Conservation (phyloP, 2,329 filamentous ascomycete genomes). For the Penicillium sp. region DNA sequence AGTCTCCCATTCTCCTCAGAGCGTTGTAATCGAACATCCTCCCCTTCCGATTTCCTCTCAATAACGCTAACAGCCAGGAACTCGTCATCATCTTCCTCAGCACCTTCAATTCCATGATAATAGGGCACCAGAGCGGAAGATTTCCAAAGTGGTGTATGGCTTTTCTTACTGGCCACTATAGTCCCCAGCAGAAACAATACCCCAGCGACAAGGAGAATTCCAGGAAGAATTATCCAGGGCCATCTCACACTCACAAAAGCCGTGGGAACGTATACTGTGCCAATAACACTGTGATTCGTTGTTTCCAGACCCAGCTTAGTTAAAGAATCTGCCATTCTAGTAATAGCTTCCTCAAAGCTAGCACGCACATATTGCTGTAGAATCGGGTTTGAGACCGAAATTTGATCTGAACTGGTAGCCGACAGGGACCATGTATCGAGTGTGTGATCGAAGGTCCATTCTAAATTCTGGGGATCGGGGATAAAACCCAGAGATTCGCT, state of each 20-base stretch:
- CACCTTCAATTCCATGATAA: constrained; percentile 3
- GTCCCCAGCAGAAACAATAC: not conserved
- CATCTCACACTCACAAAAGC: not conserved
- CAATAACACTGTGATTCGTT: not conserved
- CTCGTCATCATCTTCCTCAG: not conserved
- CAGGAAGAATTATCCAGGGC: not conserved
- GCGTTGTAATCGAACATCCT: not conserved
- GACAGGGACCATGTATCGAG: not conserved
- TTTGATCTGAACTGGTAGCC: no score
- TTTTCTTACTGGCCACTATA: not conserved
- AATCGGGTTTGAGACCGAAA: no score
- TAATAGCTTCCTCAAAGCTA: not conserved
- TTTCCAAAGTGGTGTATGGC: constrained; percentile 1
- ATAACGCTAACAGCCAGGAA: not conserved
- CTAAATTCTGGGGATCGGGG: not conserved
- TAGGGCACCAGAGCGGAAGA: constrained; percentile 1
- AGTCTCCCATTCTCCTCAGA: constrained; percentile 1
- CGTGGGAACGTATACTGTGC: not conserved
- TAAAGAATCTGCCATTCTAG: not conserved
- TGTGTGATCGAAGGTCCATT: not conserved
- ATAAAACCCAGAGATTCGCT: not conserved
- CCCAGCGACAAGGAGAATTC: not conserved
- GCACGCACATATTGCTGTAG: not conserved
- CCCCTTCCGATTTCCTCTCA: not conserved
- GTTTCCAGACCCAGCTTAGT: not conserved